These are phyloP conservation scores for Circinella minor DNA, from an alignment of 371 early-diverging fungal genomes.

Conservation along the genomic window DNA sequence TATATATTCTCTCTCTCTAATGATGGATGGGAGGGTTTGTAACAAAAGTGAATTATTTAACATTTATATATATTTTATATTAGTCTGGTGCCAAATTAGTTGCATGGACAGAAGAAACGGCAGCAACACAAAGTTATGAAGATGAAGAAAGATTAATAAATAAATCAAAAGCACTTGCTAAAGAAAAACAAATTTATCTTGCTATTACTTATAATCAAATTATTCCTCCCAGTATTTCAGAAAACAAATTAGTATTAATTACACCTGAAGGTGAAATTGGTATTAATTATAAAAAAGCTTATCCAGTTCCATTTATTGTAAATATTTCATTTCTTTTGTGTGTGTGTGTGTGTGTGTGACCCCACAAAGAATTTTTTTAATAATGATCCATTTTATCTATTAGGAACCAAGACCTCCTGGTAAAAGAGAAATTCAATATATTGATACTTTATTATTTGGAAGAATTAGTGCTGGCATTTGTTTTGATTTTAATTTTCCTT, in stretches of 20 bases:
- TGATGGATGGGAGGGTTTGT: background rate
- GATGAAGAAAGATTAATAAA: constrained; percentile 32
- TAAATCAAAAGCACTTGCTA: constrained; percentile 37
- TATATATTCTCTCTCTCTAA: background rate
- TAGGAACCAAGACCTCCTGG: constrained; percentile 49
- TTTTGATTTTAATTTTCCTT: constrained; percentile 58
- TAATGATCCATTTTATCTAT: background rate
- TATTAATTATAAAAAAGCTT: constrained; percentile 57
- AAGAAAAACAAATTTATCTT: constrained; percentile 41
- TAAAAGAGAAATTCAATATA: constrained; percentile 41
- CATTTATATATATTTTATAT: background rate
- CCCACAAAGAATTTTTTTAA: background rate
- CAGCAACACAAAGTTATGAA: constrained; percentile 19
- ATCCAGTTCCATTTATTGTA: constrained; percentile 57
- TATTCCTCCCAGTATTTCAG: constrained; percentile 14
- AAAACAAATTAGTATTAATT: constrained; percentile 55
- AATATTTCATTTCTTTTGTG: background rate
- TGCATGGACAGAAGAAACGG: constrained; percentile 52
- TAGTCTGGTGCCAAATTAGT: constrained; percentile 49
- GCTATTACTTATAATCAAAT: constrained; percentile 43
- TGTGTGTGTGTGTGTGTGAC: background rate
- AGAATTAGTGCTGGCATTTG: constrained; percentile 59
- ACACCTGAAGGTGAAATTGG: constrained; percentile 49
- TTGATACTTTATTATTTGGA: constrained; percentile 54
- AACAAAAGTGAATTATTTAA: no score